A percentile compares a stretch with the other conserved stretches of the same genome.
These are phyloP conservation scores for Eucalyptus pumila DNA, from an alignment of 345 rosid species.

Conservation along the genomic window DNA sequence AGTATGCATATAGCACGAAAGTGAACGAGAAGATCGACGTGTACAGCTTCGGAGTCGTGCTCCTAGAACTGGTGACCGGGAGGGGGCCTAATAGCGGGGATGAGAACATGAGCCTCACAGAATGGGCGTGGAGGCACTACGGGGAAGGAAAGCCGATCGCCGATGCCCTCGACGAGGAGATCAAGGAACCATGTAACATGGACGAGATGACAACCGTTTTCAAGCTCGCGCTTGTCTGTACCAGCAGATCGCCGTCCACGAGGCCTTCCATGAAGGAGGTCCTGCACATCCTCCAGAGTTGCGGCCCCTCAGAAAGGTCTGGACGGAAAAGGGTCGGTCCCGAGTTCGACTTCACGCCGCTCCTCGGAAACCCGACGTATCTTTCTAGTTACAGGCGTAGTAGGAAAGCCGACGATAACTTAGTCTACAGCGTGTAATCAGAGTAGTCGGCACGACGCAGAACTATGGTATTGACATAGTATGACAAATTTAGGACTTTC, in stretches of 20 bases:
- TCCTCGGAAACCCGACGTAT: constrained; percentile 17
- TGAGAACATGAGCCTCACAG: constrained; percentile 66
- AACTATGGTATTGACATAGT: not conserved
- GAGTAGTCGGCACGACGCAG: not conserved
- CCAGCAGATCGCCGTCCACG: constrained; percentile 30
- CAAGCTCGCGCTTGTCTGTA: constrained; percentile 61
- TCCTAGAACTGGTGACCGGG: constrained; percentile 80
- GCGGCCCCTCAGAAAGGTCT: not conserved
- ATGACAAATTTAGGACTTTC: not conserved
- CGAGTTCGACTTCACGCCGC: constrained; percentile 24
- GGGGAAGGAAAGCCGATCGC: constrained; percentile 25
- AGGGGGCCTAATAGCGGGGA: constrained; percentile 51
- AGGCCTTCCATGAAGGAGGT: constrained; percentile 85
- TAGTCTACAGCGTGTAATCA: not conserved
- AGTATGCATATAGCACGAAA: constrained; percentile 62
- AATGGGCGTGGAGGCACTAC: constrained; percentile 71
- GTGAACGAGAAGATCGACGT: constrained; percentile 79
- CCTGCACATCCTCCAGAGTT: constrained; percentile 39
- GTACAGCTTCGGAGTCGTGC: constrained; percentile 88
- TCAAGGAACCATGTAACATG: constrained; percentile 20
- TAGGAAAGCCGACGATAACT: not conserved
- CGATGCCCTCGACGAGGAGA: constrained; percentile 51
- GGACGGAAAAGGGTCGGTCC: constrained; percentile 6
- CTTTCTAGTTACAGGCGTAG: constrained; percentile 10
- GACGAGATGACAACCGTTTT: constrained; percentile 57